A percentile compares a stretch with the other conserved stretches of the same genome.
These are phyloP conservation scores for Lactarius sanguifluus DNA, from an alignment of 768 basidiomycete species.

Conservation along the genomic window DNA sequence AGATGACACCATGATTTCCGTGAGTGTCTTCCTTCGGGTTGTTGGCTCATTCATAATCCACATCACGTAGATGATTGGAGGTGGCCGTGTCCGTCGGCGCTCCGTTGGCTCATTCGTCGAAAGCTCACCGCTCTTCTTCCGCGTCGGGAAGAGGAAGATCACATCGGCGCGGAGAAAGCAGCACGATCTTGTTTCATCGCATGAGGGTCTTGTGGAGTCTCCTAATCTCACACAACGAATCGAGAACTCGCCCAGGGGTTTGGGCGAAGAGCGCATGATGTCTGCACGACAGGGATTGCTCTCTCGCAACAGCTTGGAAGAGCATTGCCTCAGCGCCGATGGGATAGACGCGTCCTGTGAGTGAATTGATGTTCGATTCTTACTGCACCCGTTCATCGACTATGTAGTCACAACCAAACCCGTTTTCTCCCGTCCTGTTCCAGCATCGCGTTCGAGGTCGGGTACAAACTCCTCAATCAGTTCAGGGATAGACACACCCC, in stretches of 20 bases:
- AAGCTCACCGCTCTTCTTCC: conserved; percentile 62
- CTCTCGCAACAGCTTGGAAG: conserved; percentile 66
- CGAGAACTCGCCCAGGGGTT: conserved; percentile 60
- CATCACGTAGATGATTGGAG: conserved; percentile 67
- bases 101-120: conserved; percentile 67
- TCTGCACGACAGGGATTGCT: conserved; percentile 59
- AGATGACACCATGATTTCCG: conserved; percentile 81
- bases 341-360: conserved; percentile 57
- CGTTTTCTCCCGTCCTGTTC: conserved; percentile 60
- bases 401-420: conserved; percentile 43
- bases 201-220: conserved; percentile 42
- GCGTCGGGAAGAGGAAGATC: conserved; percentile 61
- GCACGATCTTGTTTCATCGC: conserved; percentile 28
- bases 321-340: conserved; percentile 59
- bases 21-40: conserved; percentile 38
- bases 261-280: conserved; percentile 70
- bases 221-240: conserved; percentile 48
- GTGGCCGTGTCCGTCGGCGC: conserved; percentile 67
- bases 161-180: conserved; percentile 30
- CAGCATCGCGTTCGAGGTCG: conserved; percentile 56
- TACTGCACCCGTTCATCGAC: conserved; percentile 16
- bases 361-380: conserved; percentile 43
- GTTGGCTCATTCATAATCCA: conserved; percentile 10
- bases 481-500: conserved; percentile 70
- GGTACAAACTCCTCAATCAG: conserved; percentile 63